Conservation (phyloP, 768 basidiomycete genomes). For the Bullera alba region DNA sequence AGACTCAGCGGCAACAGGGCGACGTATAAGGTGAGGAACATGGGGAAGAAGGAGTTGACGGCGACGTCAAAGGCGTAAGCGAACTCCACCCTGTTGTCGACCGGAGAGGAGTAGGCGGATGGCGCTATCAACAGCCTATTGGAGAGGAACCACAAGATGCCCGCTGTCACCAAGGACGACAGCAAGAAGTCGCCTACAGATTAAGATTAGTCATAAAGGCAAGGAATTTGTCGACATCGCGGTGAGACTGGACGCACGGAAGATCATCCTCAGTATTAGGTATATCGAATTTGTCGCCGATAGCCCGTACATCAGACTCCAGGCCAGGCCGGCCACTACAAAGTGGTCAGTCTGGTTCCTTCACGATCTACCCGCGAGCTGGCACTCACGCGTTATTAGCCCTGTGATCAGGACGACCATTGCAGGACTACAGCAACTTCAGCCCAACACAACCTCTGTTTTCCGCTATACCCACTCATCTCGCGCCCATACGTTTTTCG, state of each 20-base stretch:
- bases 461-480: slow-evolving; percentile 57
- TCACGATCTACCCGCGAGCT: not conserved
- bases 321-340: slow-evolving; percentile 70
- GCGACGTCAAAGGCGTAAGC: slow-evolving; percentile 95
- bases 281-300: slow-evolving; percentile 54
- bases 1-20: slow-evolving; percentile 81
- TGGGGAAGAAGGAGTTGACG: slow-evolving; percentile 91
- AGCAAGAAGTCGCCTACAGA: slow-evolving; percentile 63
- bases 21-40: slow-evolving; percentile 82
- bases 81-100: slow-evolving; percentile 64
- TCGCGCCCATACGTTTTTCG: slow-evolving; percentile 95
- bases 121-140: slow-evolving; percentile 66
- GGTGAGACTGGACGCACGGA: slow-evolving; percentile 49
- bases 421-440: slow-evolving; percentile 54
- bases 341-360: not conserved
- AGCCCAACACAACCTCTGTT: not conserved
- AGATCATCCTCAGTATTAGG: slow-evolving; percentile 71
- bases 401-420: slow-evolving; percentile 78
- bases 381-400: slow-evolving; percentile 61
- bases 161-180: slow-evolving; percentile 66
- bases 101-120: slow-evolving; percentile 58
- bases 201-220: not conserved
- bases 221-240: too few species aligned
- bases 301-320: slow-evolving; percentile 77
- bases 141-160: slow-evolving; percentile 56